Evolutionary conservation across 495 filamentous ascomycete genomes (phyloP).

Genomic region (Hyaloscypha bicolor): DNA sequence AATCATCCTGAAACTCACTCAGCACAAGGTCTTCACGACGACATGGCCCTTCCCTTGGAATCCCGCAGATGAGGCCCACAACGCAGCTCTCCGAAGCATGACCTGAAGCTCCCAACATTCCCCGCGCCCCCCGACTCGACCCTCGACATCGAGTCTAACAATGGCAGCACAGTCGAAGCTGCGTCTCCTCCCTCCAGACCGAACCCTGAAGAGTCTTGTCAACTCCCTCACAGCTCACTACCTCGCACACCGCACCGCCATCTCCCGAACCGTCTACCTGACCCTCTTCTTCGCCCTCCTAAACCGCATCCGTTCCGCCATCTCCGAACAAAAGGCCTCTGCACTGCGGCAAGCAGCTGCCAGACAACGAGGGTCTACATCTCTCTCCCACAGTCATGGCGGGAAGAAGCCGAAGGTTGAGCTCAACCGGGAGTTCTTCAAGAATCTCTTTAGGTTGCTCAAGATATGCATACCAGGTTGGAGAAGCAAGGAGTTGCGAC

Average conservation of each 20-base stretch:
- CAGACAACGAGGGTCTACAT: conserved; percentile 56
- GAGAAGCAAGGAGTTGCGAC: conserved; percentile 81
- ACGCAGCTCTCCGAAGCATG: conserved; percentile 6
- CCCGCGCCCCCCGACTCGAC: neutral
- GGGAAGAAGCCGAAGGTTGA: conserved; percentile 78
- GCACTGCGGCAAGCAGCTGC: conserved; percentile 69
- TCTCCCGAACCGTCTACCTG: conserved; percentile 89
- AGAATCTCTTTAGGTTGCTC: conserved; percentile 75
- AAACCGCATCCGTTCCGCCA: conserved; percentile 87
- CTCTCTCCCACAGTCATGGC: conserved; percentile 34
- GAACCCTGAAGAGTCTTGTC: conserved; percentile 73
- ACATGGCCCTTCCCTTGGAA: neutral
- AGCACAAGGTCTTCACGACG: neutral
- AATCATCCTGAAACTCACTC: neutral
- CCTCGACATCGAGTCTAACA: neutral
- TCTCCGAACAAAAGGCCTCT: conserved; percentile 90
- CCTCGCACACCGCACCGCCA: conserved; percentile 80
- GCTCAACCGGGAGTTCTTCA: conserved; percentile 94
- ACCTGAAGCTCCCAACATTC: conserved; percentile 22
- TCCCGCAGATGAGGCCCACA: neutral
- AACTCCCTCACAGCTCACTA: conserved; percentile 75
- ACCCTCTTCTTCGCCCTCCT: conserved; percentile 87
- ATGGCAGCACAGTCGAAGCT: conserved; percentile 85
- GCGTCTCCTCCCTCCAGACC: conserved; percentile 58
- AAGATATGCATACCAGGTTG: conserved; percentile 89